phyloP scores from a whole-genome alignment of 2,329 filamentous ascomycete species.

The Fusarium temperatum region DNA sequence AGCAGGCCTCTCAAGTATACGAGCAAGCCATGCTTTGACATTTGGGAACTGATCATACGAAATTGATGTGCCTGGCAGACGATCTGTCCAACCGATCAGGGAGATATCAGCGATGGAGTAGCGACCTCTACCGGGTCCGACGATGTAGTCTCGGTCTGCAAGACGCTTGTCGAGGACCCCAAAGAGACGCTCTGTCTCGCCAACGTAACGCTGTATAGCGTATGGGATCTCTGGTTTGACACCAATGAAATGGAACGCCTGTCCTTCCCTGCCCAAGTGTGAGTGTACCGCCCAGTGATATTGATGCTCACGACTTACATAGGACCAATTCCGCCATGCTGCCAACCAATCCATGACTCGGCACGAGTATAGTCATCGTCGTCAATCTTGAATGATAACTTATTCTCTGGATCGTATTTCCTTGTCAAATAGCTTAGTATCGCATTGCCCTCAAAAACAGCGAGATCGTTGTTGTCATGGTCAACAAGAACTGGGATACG shows the following conservation, averaged over 20 bases:
- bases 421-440: slow-evolving; percentile 79
- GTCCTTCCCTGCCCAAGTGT: slow-evolving; percentile 68
- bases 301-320: slow-evolving; percentile 47
- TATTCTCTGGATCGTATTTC: slow-evolving; percentile 71
- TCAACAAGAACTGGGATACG: slow-evolving; percentile 73
- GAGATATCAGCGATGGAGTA: slow-evolving; percentile 78
- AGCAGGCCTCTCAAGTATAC: slow-evolving; percentile 71
- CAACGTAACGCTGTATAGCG: slow-evolving; percentile 76
- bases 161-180: slow-evolving; percentile 76
- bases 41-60: slow-evolving; percentile 69
- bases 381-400: slow-evolving; percentile 51
- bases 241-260: slow-evolving; percentile 77
- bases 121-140: slow-evolving; percentile 62
- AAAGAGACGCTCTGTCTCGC: slow-evolving; percentile 79
- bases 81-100: slow-evolving; percentile 74
- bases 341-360: slow-evolving; percentile 69
- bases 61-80: slow-evolving; percentile 54
- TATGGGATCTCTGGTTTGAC: slow-evolving; percentile 76
- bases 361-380: slow-evolving; percentile 48
- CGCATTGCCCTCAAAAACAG: slow-evolving; percentile 78
- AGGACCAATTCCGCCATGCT: slow-evolving; percentile 79
- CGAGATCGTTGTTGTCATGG: slow-evolving; percentile 67
- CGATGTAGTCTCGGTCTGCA: slow-evolving; percentile 58
- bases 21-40: slow-evolving; percentile 78
- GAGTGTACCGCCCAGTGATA: not conserved